phyloP scores from a whole-genome alignment of 2,329 filamentous ascomycete species.

The Penicillium sclerotigenum region DNA sequence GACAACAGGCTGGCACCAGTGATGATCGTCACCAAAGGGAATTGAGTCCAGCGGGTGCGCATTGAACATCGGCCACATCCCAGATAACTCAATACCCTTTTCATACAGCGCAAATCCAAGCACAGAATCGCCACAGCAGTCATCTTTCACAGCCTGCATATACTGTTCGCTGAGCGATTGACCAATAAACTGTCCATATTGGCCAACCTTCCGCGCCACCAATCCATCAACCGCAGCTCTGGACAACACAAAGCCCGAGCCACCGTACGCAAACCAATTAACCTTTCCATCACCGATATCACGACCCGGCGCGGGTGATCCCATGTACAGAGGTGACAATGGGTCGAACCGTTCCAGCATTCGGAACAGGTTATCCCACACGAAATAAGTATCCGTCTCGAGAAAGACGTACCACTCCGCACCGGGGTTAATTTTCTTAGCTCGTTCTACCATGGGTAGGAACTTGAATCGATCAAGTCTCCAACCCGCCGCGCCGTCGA shows the following conservation, averaged over 20 bases:
- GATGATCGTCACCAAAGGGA: conserved; percentile 43
- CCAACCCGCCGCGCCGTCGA: conserved; percentile 47
- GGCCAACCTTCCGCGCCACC: conserved; percentile 20
- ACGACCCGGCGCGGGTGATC: conserved; percentile 47
- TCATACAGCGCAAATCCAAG: conserved; percentile 49
- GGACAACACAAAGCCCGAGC: conserved; percentile 49
- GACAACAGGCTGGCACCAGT: conserved; percentile 53
- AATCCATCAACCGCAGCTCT: conserved; percentile 46
- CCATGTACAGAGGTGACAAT: conserved; percentile 47
- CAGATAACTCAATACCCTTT: conserved; percentile 46
- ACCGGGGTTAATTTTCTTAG: conserved; percentile 48
- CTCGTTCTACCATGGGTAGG: conserved; percentile 53
- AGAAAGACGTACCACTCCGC: conserved; percentile 57
- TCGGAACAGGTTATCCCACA: conserved; percentile 48
- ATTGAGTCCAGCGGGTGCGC: conserved; percentile 51
- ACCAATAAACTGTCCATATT: conserved; percentile 40
- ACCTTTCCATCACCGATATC: conserved; percentile 10
- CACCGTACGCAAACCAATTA: conserved; percentile 50
- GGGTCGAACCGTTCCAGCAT: conserved; percentile 51
- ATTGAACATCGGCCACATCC: conserved; percentile 50
- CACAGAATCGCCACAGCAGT: conserved; percentile 55
- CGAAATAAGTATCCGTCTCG: conserved; percentile 54
- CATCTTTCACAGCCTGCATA: conserved; percentile 42
- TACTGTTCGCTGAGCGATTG: conserved; percentile 41
- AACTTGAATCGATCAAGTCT: conserved; percentile 58